These are phyloP conservation scores for Yamadazyma ubonensis DNA, from an alignment of 805 yeast species.

Conservation along the genomic window DNA sequence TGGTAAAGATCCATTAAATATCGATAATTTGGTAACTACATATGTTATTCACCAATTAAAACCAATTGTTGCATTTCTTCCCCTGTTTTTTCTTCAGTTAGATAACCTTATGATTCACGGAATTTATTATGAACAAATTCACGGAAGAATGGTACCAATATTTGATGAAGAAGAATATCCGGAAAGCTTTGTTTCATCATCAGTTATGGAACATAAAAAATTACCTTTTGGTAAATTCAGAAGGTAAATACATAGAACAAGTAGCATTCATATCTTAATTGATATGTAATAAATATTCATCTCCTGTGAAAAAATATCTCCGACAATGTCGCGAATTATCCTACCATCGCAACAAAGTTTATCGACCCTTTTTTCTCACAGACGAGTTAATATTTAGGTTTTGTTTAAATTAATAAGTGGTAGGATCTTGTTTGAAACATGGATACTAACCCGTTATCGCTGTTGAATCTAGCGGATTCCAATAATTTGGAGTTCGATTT, in stretches of 20 bases:
- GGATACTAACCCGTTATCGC: constrained; percentile 13
- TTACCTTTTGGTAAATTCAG: constrained; percentile 6
- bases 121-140: constrained; percentile 25
- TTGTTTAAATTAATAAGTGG: not conserved
- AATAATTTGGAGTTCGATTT: constrained; percentile 12
- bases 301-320: not conserved
- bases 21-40: constrained; percentile 34
- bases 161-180: constrained; percentile 32
- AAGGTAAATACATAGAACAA: not conserved
- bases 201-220: not conserved
- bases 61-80: constrained; percentile 29
- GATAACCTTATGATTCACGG: constrained; percentile 38
- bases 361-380: constrained; percentile 6
- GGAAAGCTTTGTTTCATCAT: constrained; percentile 15
- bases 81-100: constrained; percentile 22
- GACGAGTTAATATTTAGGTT: constrained; percentile 1
- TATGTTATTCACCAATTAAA: constrained; percentile 35
- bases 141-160: constrained; percentile 21
- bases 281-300: not conserved
- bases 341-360: constrained; percentile 3
- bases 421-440: not conserved
- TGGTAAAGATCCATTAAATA: constrained; percentile 21
- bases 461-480: constrained; percentile 11
- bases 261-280: not conserved
- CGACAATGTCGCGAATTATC: constrained; percentile 2